These are phyloP conservation scores for Leptographium galeiforme DNA, from an alignment of 2,329 filamentous ascomycete genomes.

Conservation along the genomic window DNA sequence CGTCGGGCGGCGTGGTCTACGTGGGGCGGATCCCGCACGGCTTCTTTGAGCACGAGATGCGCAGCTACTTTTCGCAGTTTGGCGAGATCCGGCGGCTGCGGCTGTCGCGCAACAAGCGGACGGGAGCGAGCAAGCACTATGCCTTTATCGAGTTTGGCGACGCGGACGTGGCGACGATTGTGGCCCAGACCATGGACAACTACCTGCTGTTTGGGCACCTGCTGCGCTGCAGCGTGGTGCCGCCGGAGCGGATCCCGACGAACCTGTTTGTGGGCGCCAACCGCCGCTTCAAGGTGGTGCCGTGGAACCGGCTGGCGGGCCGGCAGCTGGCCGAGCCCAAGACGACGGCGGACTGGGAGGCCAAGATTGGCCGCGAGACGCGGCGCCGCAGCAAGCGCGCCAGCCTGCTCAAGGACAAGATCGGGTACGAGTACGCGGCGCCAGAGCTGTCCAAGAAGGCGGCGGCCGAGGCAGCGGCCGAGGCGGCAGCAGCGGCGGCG, in stretches of 20 bases:
- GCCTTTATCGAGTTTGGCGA: slow-evolving; percentile 87
- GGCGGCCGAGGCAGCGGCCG: slow-evolving; percentile 8
- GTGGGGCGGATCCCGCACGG: slow-evolving; percentile 57
- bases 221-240: slow-evolving; percentile 59
- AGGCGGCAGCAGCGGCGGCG: neutral
- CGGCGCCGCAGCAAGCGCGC: slow-evolving; percentile 54
- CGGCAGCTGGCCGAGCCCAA: slow-evolving; percentile 59
- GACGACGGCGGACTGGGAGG: slow-evolving; percentile 64
- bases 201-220: slow-evolving; percentile 94
- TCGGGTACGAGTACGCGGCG: slow-evolving; percentile 73
- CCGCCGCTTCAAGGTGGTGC: slow-evolving; percentile 71
- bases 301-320: slow-evolving; percentile 77
- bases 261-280: slow-evolving; percentile 85
- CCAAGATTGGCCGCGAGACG: slow-evolving; percentile 60
- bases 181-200: slow-evolving; percentile 92
- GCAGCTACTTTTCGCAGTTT: slow-evolving; percentile 86
- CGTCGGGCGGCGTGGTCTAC: slow-evolving; percentile 63
- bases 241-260: slow-evolving; percentile 63
- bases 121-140: slow-evolving; percentile 82
- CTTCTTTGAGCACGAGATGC: slow-evolving; percentile 96
- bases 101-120: slow-evolving; percentile 83
- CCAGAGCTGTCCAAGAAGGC: slow-evolving; percentile 51
- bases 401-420: slow-evolving; percentile 54
- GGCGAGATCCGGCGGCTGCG: slow-evolving; percentile 66
- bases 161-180: slow-evolving; percentile 68